These are phyloP conservation scores for Tanozyma kutaoensis DNA, from an alignment of 805 yeast species.

Conservation along the genomic window DNA sequence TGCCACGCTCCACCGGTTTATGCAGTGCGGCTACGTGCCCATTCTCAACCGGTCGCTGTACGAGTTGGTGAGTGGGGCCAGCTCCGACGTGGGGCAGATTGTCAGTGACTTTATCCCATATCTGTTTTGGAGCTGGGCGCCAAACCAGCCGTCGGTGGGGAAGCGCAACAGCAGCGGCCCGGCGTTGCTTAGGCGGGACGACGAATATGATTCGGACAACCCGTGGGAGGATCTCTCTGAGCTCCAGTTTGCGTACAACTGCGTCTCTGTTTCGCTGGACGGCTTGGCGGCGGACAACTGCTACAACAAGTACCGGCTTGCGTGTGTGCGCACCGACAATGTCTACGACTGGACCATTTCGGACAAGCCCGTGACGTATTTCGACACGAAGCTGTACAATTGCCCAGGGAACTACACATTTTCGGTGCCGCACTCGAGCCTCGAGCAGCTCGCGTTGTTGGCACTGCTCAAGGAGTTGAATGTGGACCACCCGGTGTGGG, in stretches of 20 bases:
- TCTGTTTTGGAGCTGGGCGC: slow-evolving; percentile 67
- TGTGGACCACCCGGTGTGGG: slow-evolving; percentile 43
- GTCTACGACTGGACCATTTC: slow-evolving; percentile 31
- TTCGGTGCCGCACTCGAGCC: slow-evolving; percentile 21
- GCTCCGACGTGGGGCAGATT: slow-evolving; percentile 14
- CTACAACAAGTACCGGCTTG: slow-evolving; percentile 32
- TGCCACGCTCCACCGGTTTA: slow-evolving; percentile 19
- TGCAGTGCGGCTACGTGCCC: slow-evolving; percentile 55
- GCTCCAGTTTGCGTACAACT: slow-evolving; percentile 18
- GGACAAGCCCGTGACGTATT: slow-evolving; percentile 21
- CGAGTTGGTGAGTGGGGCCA: slow-evolving; percentile 3
- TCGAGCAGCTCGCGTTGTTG: slow-evolving; percentile 16
- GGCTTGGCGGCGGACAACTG: slow-evolving; percentile 68
- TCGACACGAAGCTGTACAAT: slow-evolving; percentile 19
- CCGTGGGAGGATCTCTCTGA: slow-evolving; percentile 3
- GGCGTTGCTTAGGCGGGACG: slow-evolving; percentile 1
- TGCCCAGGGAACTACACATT: slow-evolving; percentile 22
- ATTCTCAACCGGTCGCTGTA: slow-evolving; percentile 31
- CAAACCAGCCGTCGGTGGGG: slow-evolving; percentile 33
- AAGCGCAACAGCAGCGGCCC: slow-evolving; percentile 2
- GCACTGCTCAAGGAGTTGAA: slow-evolving; percentile 14
- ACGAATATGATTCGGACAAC: slow-evolving; percentile 2
- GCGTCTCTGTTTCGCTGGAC: slow-evolving; percentile 21
- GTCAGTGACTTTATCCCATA: slow-evolving; percentile 12
- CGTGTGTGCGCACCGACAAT: slow-evolving; percentile 36